Percentiles rank a stretch among this genome's conserved stretches.
These are phyloP conservation scores for Viola odorata DNA, from an alignment of 345 rosid species.

Conservation along the genomic window DNA sequence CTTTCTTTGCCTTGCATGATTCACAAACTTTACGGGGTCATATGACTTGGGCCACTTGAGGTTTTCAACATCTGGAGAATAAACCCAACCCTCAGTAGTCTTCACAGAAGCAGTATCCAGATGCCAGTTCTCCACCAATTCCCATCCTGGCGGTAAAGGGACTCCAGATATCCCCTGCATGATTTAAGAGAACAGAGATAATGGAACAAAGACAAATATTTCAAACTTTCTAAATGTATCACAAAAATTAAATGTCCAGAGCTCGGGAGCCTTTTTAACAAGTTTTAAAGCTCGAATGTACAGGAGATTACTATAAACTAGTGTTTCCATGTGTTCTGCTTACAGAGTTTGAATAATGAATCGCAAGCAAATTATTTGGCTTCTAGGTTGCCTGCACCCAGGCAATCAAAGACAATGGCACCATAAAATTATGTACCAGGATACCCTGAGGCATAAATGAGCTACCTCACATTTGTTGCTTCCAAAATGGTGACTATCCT, in stretches of 20 bases:
- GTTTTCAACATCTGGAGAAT: constrained; percentile 53
- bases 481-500: too few relatives aligned
- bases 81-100: constrained; percentile 59
- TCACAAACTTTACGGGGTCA: constrained; percentile 36
- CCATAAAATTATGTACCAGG: too few relatives aligned
- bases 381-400: too few relatives aligned
- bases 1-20: constrained; percentile 58
- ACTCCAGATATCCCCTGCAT: constrained; percentile 29
- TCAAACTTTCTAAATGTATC: not conserved
- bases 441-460: too few relatives aligned
- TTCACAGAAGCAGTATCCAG: constrained; percentile 40
- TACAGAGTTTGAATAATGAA: too few relatives aligned
- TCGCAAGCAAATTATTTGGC: too few relatives aligned
- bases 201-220: not conserved
- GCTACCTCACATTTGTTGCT: too few relatives aligned
- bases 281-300: too few relatives aligned
- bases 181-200: constrained; percentile 3
- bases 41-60: constrained; percentile 53
- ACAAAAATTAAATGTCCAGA: not conserved
- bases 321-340: too few relatives aligned
- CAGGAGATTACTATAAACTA: too few relatives aligned
- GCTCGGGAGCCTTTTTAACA: not conserved
- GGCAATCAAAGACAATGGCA: too few relatives aligned
- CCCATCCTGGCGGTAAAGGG: constrained; percentile 46
- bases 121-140: constrained; percentile 57